Percentiles rank a stretch among this genome's conserved stretches.
These are phyloP conservation scores for Mortierella antarctica DNA, from an alignment of 192 early-diverging fungal genomes.

Conservation along the genomic window DNA sequence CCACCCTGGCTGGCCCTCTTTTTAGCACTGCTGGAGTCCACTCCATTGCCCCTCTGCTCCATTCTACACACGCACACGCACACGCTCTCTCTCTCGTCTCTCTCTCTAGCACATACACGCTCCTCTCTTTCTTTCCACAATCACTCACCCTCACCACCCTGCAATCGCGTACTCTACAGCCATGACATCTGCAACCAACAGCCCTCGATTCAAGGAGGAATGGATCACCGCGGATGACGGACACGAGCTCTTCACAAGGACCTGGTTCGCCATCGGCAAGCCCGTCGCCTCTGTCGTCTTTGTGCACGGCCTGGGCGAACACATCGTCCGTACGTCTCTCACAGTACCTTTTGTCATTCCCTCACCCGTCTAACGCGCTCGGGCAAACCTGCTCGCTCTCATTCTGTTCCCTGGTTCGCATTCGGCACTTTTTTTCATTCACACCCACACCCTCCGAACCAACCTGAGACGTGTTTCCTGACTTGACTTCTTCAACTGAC, in stretches of 20 bases:
- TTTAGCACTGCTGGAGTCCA: not conserved
- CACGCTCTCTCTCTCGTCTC: not conserved
- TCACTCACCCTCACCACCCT: not conserved
- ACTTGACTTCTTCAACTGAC: not conserved
- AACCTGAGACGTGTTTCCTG: no score
- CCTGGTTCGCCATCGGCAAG: slow-evolving; percentile 50
- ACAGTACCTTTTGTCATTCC: not conserved
- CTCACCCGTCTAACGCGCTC: no score
- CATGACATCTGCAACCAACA: slow-evolving; percentile 15
- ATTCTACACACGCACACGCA: not conserved
- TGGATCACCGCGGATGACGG: slow-evolving; percentile 59
- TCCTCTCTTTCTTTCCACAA: not conserved
- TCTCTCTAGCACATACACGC: not conserved
- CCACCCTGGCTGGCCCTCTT: not conserved
- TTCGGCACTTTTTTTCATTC: not conserved
- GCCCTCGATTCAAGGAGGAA: slow-evolving; percentile 40
- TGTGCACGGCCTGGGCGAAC: slow-evolving; percentile 66
- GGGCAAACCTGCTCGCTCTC: not conserved
- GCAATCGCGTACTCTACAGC: not conserved
- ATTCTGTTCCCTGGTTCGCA: not conserved
- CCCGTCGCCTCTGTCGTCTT: slow-evolving; percentile 56
- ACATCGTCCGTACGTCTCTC: slow-evolving; percentile 47
- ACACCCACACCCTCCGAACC: no score
- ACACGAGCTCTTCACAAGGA: slow-evolving; percentile 62
- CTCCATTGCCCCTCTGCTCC: no score